Evolutionary conservation across 2,329 filamentous ascomycete species (phyloP).

Genomic region (Didymella sp.): DNA sequence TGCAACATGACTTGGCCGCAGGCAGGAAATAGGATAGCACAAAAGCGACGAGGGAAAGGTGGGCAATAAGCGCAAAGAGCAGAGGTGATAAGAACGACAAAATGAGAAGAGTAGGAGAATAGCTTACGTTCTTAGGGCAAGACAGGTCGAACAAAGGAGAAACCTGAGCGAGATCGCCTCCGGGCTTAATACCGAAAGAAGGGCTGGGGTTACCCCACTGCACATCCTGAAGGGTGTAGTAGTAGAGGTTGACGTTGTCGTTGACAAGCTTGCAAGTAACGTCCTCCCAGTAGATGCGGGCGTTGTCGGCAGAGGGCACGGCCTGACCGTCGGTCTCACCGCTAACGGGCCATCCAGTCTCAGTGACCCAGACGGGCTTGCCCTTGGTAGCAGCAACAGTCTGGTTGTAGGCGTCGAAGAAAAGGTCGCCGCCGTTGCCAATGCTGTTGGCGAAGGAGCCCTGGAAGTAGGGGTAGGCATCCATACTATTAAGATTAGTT

Average conservation of each 20-base stretch:
- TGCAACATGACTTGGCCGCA: slow-evolving; percentile 14
- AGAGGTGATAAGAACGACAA: slow-evolving; percentile 29
- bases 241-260: slow-evolving; percentile 63
- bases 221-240: slow-evolving; percentile 78
- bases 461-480: slow-evolving; percentile 87
- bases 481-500: no score
- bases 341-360: slow-evolving; percentile 85
- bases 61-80: slow-evolving; percentile 30
- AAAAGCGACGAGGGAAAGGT: slow-evolving; percentile 25
- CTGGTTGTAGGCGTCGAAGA: slow-evolving; percentile 69
- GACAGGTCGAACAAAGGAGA: slow-evolving; percentile 47
- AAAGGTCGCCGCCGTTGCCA: slow-evolving; percentile 68
- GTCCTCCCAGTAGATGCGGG: slow-evolving; percentile 79
- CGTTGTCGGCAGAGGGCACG: slow-evolving; percentile 70
- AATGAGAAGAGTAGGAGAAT: slow-evolving; percentile 25
- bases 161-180: slow-evolving; percentile 41
- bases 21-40: slow-evolving; percentile 26
- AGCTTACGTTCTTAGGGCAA: slow-evolving; percentile 46
- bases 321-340: slow-evolving; percentile 68
- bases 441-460: slow-evolving; percentile 64
- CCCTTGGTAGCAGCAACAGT: slow-evolving; percentile 66
- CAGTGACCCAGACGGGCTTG: slow-evolving; percentile 83
- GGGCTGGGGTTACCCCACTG: slow-evolving; percentile 65
- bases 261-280: slow-evolving; percentile 75
- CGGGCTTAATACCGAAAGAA: slow-evolving; percentile 73